These are phyloP conservation scores for Xerocomellus intermedius DNA, from an alignment of 768 basidiomycete genomes.

Conservation along the genomic window DNA sequence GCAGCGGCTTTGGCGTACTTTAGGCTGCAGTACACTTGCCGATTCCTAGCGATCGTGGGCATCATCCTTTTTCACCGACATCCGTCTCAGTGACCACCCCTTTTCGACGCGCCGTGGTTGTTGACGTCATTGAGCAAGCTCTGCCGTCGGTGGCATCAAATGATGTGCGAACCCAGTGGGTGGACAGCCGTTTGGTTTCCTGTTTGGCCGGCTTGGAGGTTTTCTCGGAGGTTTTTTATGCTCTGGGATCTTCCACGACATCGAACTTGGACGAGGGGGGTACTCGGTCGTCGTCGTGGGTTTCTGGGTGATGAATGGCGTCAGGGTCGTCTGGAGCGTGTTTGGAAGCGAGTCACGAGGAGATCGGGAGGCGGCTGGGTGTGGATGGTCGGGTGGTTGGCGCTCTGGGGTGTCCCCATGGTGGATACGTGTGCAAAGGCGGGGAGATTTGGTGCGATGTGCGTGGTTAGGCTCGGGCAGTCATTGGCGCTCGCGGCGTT, in stretches of 20 bases:
- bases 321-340: slow-evolving; percentile 51
- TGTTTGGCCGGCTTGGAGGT: slow-evolving; percentile 50
- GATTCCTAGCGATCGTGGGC: slow-evolving; percentile 42
- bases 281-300: slow-evolving; percentile 41
- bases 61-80: slow-evolving; percentile 46
- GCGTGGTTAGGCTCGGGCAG: slow-evolving; percentile 13
- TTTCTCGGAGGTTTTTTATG: slow-evolving; percentile 57
- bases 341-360: slow-evolving; percentile 44
- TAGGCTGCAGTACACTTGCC: slow-evolving; percentile 44
- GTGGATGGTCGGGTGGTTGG: slow-evolving; percentile 52
- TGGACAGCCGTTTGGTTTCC: slow-evolving; percentile 37
- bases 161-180: slow-evolving; percentile 59
- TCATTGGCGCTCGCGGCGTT: slow-evolving; percentile 29
- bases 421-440: slow-evolving; percentile 36
- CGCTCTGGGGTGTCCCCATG: slow-evolving; percentile 46
- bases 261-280: slow-evolving; percentile 48
- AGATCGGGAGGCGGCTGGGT: slow-evolving; percentile 44
- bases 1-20: slow-evolving; percentile 45
- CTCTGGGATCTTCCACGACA: slow-evolving; percentile 57
- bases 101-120: slow-evolving; percentile 56
- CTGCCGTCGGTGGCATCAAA: slow-evolving; percentile 66
- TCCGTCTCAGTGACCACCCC: slow-evolving; percentile 58
- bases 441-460: slow-evolving; percentile 13
- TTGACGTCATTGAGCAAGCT: slow-evolving; percentile 57
- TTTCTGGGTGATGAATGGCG: slow-evolving; percentile 58